Evolutionary conservation across 106 monocot genomes (phyloP).

Genomic region (Hemerocallis citrina): DNA sequence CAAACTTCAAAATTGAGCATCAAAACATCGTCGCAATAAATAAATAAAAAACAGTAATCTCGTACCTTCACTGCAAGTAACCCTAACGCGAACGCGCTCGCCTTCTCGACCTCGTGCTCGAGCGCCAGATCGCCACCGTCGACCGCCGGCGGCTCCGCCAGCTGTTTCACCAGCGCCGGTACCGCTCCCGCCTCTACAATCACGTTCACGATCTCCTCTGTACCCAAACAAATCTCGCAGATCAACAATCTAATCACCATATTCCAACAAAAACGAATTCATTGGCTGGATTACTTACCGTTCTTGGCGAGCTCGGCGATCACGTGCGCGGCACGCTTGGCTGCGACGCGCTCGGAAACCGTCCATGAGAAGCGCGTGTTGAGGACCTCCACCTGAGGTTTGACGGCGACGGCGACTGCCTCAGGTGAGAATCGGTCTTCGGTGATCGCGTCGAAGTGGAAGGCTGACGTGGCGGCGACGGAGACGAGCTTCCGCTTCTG

Average conservation of each 20-base stretch:
- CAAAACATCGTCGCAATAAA: no score
- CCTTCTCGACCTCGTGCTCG: constrained; percentile 96
- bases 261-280: no score
- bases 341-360: constrained; percentile 52
- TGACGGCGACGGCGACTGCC: constrained; percentile 43
- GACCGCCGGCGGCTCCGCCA: constrained; percentile 30
- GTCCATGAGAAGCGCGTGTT: constrained; percentile 55
- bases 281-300: constrained; percentile 36
- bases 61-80: constrained; percentile 97
- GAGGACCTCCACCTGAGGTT: constrained; percentile 68
- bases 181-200: constrained; percentile 90
- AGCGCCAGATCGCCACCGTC: constrained; percentile 26
- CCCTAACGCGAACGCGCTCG: constrained; percentile 80
- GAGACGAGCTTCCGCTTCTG: constrained; percentile 83
- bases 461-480: background rate
- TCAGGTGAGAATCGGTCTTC: constrained; percentile 23
- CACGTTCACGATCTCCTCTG: constrained; percentile 87
- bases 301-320: constrained; percentile 96
- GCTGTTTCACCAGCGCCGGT: constrained; percentile 71
- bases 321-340: constrained; percentile 76
- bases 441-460: background rate
- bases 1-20: no score
- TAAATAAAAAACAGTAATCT: no score
- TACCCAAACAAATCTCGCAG: no score
- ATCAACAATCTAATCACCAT: no score